Base-by-base conservation (phyloP, 257 asterid species). In the Solanum phureja region DNA sequence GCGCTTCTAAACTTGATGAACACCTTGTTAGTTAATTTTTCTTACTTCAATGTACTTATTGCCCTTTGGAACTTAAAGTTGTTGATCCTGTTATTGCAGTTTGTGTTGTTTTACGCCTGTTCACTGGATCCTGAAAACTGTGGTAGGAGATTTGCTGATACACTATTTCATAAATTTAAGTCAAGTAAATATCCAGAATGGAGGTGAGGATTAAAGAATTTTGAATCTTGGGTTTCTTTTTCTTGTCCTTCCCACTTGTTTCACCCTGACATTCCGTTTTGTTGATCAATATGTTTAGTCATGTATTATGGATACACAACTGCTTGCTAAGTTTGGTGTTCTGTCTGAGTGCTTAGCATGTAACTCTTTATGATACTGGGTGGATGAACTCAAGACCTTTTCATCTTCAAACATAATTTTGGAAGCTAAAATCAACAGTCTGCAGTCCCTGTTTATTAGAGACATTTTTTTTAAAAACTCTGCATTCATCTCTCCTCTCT, bases 71-170 rank as follows among this genome's bases (percentile, higher is more conserved):
- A 19, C 40, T 73, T 73, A 33, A 11, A 52, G 14, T 37, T 64
- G 76, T 34, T 29, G 16, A 35, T 87, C 23, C n/a, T 81, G 29
- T 66, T 83, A 79, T 91, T 92, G 93, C 94, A 97, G 99, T 97
- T 97, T 93, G 93, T 97, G 89, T 89, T 96, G 91, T 97, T 96
- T 92, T 97, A 97, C 90, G 96, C 96, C 87, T 95, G 99, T 92
- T 96, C 99, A 8, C 92, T 97, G 90, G 99, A 97, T 91, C 99
- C 99, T 83, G 96, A 93, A 56, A 86, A 84, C 76, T 95, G 99
- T 38, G 99, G 99, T 52, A 87, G 88, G 87, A 90, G 87, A 90
- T 96, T 97, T 90, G 92, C 91, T 44, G 82, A 76, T 62, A 73
- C 86, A 46, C 96, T 97, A 58, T 74, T 93, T 58, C 83, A 91